Evolutionary conservation across 805 yeast genomes (phyloP).

Genomic region (Ogataea neopini): DNA sequence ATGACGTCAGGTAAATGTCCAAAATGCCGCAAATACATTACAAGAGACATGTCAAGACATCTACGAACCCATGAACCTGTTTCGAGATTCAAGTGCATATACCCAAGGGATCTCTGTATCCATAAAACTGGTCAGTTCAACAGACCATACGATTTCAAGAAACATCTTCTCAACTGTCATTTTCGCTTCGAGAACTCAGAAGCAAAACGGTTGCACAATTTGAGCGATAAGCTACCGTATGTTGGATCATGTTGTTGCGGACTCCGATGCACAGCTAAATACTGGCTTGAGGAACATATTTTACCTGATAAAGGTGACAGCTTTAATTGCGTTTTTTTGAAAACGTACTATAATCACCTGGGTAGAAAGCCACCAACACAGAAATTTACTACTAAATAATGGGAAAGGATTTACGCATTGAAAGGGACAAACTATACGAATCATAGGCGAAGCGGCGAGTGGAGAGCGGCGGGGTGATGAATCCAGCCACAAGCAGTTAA

Average conservation of each 20-base stretch:
- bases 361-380: constrained; percentile 23
- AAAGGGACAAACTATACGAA: too few relatives aligned
- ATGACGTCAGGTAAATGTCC: constrained; percentile 36
- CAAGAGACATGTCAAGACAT: constrained; percentile 64
- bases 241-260: constrained; percentile 60
- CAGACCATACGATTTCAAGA: constrained; percentile 67
- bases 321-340: constrained; percentile 20
- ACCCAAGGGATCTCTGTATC: constrained; percentile 53
- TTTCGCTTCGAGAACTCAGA: constrained; percentile 52
- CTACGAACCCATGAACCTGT: constrained; percentile 59
- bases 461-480: too few relatives aligned
- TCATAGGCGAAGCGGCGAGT: too few relatives aligned
- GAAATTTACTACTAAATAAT: constrained; percentile 18
- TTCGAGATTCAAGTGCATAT: constrained; percentile 58
- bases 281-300: constrained; percentile 60
- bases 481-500: too few relatives aligned
- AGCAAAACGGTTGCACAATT: constrained; percentile 46
- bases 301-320: constrained; percentile 32
- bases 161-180: constrained; percentile 62
- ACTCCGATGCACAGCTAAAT: constrained; percentile 44
- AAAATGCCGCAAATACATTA: constrained; percentile 53
- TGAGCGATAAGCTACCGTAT: constrained; percentile 52
- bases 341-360: constrained; percentile 13
- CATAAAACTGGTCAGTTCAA: constrained; percentile 65
- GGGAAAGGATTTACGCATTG: neutral